phyloP scores from a whole-genome alignment of 257 asterid species.

The Salvia rosmarinus region DNA sequence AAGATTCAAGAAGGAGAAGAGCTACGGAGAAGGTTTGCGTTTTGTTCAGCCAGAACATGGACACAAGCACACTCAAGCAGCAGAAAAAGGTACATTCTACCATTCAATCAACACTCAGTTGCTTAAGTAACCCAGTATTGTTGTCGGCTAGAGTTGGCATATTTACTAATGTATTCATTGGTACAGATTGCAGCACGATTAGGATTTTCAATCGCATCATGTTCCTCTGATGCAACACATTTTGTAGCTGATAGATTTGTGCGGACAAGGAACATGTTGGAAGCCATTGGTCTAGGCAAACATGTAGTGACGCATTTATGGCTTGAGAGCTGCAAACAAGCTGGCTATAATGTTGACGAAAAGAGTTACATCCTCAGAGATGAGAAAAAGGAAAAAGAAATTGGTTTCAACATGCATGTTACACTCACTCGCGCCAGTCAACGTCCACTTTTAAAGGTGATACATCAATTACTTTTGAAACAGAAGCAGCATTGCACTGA shows the following conservation, averaged over 20 bases:
- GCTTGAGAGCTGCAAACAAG: slow-evolving; percentile 80
- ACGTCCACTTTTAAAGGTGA: slow-evolving; percentile 72
- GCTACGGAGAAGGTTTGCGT: slow-evolving; percentile 45
- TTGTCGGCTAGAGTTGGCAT: slow-evolving; percentile 14
- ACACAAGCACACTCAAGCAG: slow-evolving; percentile 49
- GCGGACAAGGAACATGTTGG: slow-evolving; percentile 80
- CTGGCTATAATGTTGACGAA: slow-evolving; percentile 59
- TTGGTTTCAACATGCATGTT: slow-evolving; percentile 66
- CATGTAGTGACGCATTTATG: slow-evolving; percentile 77
- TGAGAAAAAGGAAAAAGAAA: slow-evolving; percentile 74
- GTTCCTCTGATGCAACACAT: slow-evolving; percentile 76
- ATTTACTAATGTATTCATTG: slow-evolving; percentile 23
- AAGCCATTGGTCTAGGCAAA: slow-evolving; percentile 74
- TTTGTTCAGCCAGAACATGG: slow-evolving; percentile 80
- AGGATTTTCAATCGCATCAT: slow-evolving; percentile 58
- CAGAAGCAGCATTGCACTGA: slow-evolving; percentile 16
- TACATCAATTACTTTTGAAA: slow-evolving; percentile 5
- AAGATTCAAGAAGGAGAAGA: slow-evolving; percentile 58
- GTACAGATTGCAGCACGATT: slow-evolving; percentile 59
- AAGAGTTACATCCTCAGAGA: slow-evolving; percentile 70
- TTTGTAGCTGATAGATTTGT: slow-evolving; percentile 69
- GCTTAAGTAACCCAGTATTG: slow-evolving; percentile 10
- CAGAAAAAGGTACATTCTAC: slow-evolving; percentile 59
- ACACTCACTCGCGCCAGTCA: slow-evolving; percentile 64
- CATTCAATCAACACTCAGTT: background rate